phyloP scores from a whole-genome alignment of 768 basidiomycete species.

The Leccinum incarnatum region DNA sequence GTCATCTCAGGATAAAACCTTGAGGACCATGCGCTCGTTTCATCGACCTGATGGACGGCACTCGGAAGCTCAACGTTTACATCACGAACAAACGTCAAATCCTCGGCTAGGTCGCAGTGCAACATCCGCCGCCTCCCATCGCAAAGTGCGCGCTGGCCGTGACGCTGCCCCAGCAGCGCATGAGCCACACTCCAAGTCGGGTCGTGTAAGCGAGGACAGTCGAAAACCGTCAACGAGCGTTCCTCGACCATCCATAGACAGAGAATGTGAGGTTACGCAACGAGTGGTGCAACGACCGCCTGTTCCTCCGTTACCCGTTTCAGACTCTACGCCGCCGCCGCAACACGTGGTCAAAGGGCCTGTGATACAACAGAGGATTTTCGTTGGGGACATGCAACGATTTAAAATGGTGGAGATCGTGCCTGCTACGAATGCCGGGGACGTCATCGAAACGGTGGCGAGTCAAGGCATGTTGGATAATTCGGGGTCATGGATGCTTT shows the following conservation, averaged over 20 bases:
- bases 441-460: constrained; percentile 66
- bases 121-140: constrained; percentile 27
- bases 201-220: constrained; percentile 28
- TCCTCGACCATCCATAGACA: constrained; percentile 25
- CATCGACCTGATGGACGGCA: constrained; percentile 44
- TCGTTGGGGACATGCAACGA: constrained; percentile 73
- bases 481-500: constrained; percentile 82
- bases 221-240: constrained; percentile 19
- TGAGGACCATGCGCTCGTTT: constrained; percentile 61
- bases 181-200: constrained; percentile 19
- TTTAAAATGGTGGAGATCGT: constrained; percentile 73
- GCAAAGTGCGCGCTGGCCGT: constrained; percentile 14
- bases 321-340: constrained; percentile 37
- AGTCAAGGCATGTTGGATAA: constrained; percentile 64
- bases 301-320: constrained; percentile 37
- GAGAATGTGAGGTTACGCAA: constrained; percentile 22
- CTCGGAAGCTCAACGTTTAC: constrained; percentile 35
- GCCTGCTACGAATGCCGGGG: constrained; percentile 64
- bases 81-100: constrained; percentile 28
- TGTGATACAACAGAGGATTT: constrained; percentile 66
- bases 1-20: constrained; percentile 21
- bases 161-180: constrained; percentile 10
- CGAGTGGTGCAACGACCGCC: constrained; percentile 33
- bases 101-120: constrained; percentile 36
- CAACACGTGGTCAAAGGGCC: constrained; percentile 25